Evolutionary conservation across 371 early-diverging fungal species (phyloP), one percentile per base, ranked within the genome.

Genomic region (Mortierella sp.): DNA sequence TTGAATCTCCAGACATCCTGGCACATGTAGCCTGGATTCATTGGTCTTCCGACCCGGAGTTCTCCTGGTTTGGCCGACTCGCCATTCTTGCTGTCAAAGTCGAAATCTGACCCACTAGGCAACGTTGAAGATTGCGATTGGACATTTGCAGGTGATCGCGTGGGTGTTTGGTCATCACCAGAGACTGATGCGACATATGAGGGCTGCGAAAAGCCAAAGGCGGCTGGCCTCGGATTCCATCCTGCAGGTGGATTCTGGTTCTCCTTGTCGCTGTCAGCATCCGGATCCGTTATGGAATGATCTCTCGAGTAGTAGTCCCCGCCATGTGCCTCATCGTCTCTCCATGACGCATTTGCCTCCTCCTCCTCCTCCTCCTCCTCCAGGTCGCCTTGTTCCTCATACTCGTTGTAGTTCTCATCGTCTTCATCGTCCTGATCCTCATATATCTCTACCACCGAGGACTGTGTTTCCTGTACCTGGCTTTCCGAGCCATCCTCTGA

Each of bases 401-500:
- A 51, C 12, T 48, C 48, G 1, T 45, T 37, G 40, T 62, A 56
- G 7, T 14, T 5, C 44, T 57, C 22, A 27, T 57, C 56, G 17
- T 29, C 49, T 39, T 45, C 58, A 39, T 31, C 47, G 21, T 48
- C 27, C 24, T 28, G 46, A 29, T 48, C 63, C 39, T 55, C 48
- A 19, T 41, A 41, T 41, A 41, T 41, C 10, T 16, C 41, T 3
- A 41, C 29, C 48, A 12, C 16, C 17, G 41, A 6, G 41, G 6
- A 6, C 10, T 9, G 41, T 41, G 6, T 16, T 16, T 3, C 3
- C 12, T 3, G 41, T 3, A 41, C 41, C 16, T 41, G 10, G 41
- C 10, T 41, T 41, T 41, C 41, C 6, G 6, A 9, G 16, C 16
- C 41, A 16, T 41, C 41, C 41, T 41, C 41, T 41, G 41, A 41